Conservation (phyloP, 306 rosid genomes). For the Psophocarpus tetragonolobus region DNA sequence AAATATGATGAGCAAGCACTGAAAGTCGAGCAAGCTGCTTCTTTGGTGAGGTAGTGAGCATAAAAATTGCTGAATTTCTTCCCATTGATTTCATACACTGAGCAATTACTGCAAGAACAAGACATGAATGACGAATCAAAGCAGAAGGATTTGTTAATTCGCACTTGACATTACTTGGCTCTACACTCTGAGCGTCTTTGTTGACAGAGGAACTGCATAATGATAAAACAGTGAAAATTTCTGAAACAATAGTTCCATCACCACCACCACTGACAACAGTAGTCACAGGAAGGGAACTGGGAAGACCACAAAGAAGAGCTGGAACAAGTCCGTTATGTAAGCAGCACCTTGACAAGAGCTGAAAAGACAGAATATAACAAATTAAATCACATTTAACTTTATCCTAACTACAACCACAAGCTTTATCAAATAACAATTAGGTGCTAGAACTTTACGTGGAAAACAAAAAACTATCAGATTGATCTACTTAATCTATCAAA, state of each 20-base stretch:
- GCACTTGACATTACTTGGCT: slow-evolving; percentile 56
- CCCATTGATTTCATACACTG: slow-evolving; percentile 82
- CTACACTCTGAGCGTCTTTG: slow-evolving; percentile 62
- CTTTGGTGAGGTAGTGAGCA: slow-evolving; percentile 81
- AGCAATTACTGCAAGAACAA: slow-evolving; percentile 72
- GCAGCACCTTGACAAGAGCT: slow-evolving; percentile 88
- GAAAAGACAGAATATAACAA: slow-evolving; percentile 39
- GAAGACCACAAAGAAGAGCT: slow-evolving; percentile 84
- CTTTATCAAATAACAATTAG: slow-evolving; percentile 19
- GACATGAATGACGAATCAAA: slow-evolving; percentile 73
- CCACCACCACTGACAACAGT: slow-evolving; percentile 96
- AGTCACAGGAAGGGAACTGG: slow-evolving; percentile 83
- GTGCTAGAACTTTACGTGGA: not conserved
- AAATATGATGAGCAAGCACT: slow-evolving; percentile 62
- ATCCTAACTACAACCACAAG: slow-evolving; percentile 1
- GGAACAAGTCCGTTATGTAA: slow-evolving; percentile 67
- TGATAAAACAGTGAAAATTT: slow-evolving; percentile 71
- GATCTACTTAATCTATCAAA: not conserved
- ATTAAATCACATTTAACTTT: not conserved
- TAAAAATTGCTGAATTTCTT: slow-evolving; percentile 80
- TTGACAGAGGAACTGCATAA: slow-evolving; percentile 58
- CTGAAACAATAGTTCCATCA: slow-evolving; percentile 85
- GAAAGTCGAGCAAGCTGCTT: slow-evolving; percentile 84
- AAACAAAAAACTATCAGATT: not conserved
- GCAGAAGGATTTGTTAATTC: slow-evolving; percentile 63